Percentiles rank a stretch among this genome's conserved stretches.
Conservation (phyloP, 2,329 filamentous ascomycete species). For the Harringtonia lauricola region DNA sequence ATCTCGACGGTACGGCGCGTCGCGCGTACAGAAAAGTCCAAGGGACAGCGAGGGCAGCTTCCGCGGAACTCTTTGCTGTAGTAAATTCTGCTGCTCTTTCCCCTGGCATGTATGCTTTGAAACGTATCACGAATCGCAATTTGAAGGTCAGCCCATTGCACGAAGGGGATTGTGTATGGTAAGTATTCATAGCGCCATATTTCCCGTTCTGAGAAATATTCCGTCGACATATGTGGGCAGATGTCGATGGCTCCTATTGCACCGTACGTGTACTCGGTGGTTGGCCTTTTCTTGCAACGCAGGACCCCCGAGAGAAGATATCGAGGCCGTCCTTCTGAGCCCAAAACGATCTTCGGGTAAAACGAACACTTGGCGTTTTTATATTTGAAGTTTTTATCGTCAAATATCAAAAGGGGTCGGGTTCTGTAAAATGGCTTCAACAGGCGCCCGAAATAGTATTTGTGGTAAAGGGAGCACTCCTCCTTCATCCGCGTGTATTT, state of each 20-base stretch:
- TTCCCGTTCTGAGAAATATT: too few relatives aligned
- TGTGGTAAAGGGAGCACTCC: neutral
- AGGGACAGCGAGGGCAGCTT: neutral
- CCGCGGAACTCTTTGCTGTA: neutral
- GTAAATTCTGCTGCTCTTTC: too few relatives aligned
- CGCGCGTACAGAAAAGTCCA: neutral
- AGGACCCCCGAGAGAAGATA: neutral
- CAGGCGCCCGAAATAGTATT: neutral
- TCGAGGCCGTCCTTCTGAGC: neutral
- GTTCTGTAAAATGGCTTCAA: neutral
- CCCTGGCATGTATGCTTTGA: too few relatives aligned
- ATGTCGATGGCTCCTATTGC: neutral
- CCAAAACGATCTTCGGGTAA: neutral
- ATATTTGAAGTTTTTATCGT: neutral
- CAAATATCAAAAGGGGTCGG: neutral
- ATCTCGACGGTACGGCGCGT: neutral
- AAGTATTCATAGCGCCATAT: too few relatives aligned
- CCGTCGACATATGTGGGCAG: neutral
- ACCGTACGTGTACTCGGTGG: too few relatives aligned
- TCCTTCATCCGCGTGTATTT: neutral
- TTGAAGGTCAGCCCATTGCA: too few relatives aligned
- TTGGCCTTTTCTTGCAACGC: too few relatives aligned
- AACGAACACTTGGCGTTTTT: too few relatives aligned
- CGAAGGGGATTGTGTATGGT: too few relatives aligned
- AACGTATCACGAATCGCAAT: neutral